Base-by-base conservation (phyloP, 768 basidiomycete genomes). In the Kwoniella bestiolae region DNA sequence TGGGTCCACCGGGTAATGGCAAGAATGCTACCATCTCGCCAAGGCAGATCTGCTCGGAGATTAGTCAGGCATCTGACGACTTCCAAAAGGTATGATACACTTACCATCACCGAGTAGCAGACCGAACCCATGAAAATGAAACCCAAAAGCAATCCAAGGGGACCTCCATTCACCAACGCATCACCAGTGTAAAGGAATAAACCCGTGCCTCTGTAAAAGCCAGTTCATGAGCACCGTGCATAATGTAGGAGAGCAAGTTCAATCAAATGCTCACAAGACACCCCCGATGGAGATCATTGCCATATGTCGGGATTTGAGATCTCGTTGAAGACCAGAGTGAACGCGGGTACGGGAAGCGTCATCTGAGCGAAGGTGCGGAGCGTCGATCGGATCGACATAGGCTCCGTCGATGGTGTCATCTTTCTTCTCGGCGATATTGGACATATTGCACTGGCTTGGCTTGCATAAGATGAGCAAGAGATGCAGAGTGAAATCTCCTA, bases 101-200 rank as follows among this genome's bases (percentile, higher is more conserved):
- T 52, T 11, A 52, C 50, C 50, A 52, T 52, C 9, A 29, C 29
- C 28, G 55, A 28, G 28, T 32, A 56, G 31, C 31, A 34, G 16
- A 56, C 23, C 16, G n/a, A 52, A 28, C 67, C 74, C 53, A 70
- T 68, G 41, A 69, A 26, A 26, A 56, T 32, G 64, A 71, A 77
- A 53, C 73, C 76, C 29, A 77, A 38, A 18, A 73, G 63, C 18
- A 73, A 66, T 64, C 76, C 76, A 44, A 75, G 69, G 34, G 76
- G 76, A 53, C 76, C 76, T 56, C 73, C 76, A 32, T 73, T 69
- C 29, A 60, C 65, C 14, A 77, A 60, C 16, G 67, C 63, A 45
- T 72, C 76, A 14, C 84, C 86, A 21, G 75, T 78, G 56, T 75
- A 75, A 26, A 91, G 77, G 79, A 90, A 91, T 16, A 89, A 82